Evolutionary conservation across 306 rosid genomes (phyloP).

Genomic region (Begonia loranthoides): DNA sequence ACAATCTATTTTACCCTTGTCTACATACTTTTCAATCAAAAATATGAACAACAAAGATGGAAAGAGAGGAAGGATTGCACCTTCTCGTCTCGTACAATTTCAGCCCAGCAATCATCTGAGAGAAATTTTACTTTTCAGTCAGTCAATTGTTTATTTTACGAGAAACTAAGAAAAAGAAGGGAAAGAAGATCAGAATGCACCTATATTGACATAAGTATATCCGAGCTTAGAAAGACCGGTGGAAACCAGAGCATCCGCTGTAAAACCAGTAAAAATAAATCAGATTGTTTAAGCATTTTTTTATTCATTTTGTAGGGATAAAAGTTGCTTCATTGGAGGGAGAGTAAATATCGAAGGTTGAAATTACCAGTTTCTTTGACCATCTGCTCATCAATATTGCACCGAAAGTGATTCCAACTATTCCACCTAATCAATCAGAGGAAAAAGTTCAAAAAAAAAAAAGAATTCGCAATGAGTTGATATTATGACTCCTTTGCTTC

Average conservation of each 20-base stretch:
- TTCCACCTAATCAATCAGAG: constrained; percentile 53
- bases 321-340: background rate
- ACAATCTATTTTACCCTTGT: no score
- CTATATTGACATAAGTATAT: constrained; percentile 73
- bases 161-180: background rate
- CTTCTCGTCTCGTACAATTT: constrained; percentile 48
- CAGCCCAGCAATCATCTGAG: constrained; percentile 99
- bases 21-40: constrained; percentile 1
- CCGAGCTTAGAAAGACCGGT: constrained; percentile 90
- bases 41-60: background rate
- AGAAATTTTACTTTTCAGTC: background rate
- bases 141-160: background rate
- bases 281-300: no score
- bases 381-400: constrained; percentile 55
- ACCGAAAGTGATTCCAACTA: constrained; percentile 87
- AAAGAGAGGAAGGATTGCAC: constrained; percentile 17
- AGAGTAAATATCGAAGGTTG: background rate
- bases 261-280: constrained; percentile 2
- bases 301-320: background rate
- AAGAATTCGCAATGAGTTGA: no score
- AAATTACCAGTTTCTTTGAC: constrained; percentile 63
- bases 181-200: constrained; percentile 19
- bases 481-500: no score
- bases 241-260: constrained; percentile 87
- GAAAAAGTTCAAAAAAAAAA: background rate